Evolutionary conservation across 2,329 filamentous ascomycete genomes (phyloP), one percentile per base, ranked within the genome.

Genomic region (Calonectria hawksworthii): DNA sequence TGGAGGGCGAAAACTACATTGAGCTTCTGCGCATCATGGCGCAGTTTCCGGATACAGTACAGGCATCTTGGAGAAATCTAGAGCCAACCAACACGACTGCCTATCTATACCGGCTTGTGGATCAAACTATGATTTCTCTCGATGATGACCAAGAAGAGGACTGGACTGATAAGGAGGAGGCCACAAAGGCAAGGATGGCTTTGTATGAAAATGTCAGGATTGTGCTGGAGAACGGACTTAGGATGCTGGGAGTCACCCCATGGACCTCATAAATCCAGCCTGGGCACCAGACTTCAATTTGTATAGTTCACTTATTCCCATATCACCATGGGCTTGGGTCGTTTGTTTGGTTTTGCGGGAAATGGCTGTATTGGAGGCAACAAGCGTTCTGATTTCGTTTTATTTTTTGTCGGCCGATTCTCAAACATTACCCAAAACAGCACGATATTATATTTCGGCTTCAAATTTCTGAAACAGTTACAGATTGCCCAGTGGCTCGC

Each of bases 61-160:
- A 90, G 74, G 91, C 92, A 74, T 92, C 92, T 0, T 86, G 90
- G 82, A 93, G 91, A 85, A 93, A 91, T 0, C 89, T 92, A n/a
- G 93, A 94, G 79, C 92, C 93, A 0, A 88, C 91, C 3, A 93
- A 91, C 0, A 88, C 94, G n/a, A 85, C 94, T 34, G 91, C 89
- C 1, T 94, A 94, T 80, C 85, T 94, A 1, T 4, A 38, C 0
- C 75, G 81, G 1, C 18, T 82, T 0, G 51, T 74, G 0, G 79
- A 82, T 3, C 76, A 80, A 0, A 3, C 80, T 0, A 74, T 72
- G 68, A 0, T 14, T 0, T 79, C 77, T 0, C 86, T 93, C 88
- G 84, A 92, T 87, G 84, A 93, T 85, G 89, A 92, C 10, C 85
- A 87, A 1, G 77, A 77, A 18, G 54, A 77, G n/a, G 80, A 81